Conservation (phyloP, 106 monocot genomes). For the Apostasia ramifera region DNA sequence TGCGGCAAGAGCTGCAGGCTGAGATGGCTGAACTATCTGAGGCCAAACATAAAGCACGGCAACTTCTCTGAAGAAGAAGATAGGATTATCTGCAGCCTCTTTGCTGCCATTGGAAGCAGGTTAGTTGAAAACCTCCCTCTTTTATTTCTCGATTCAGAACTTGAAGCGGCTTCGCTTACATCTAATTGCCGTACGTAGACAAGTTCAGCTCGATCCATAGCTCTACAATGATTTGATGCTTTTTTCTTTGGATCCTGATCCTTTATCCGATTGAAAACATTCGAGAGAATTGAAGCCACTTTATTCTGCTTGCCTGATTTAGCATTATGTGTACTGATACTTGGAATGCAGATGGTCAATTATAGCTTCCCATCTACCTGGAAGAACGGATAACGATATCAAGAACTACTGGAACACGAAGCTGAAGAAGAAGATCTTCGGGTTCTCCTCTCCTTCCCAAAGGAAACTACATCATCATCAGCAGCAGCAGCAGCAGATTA, state of each 20-base stretch:
- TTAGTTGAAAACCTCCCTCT: neutral
- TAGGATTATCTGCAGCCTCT: slow-evolving; percentile 33
- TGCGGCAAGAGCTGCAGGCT: slow-evolving; percentile 76
- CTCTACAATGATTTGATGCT: neutral
- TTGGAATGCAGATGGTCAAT: slow-evolving; percentile 27
- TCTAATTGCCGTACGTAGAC: neutral
- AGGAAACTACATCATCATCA: slow-evolving; percentile 12
- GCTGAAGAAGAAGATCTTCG: slow-evolving; percentile 42
- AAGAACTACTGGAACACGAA: slow-evolving; percentile 54
- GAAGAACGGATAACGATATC: slow-evolving; percentile 38
- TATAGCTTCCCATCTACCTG: slow-evolving; percentile 33
- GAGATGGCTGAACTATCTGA: slow-evolving; percentile 46
- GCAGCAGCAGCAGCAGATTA: slow-evolving; percentile 5
- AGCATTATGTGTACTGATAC: neutral
- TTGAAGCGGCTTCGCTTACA: neutral
- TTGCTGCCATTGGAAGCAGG: slow-evolving; percentile 42
- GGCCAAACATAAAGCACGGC: slow-evolving; percentile 45
- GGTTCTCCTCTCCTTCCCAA: slow-evolving; percentile 6
- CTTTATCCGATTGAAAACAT: neutral
- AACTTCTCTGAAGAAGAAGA: slow-evolving; percentile 38
- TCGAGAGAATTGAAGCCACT: neutral
- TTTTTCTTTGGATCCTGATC: no score
- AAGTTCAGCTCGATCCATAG: neutral
- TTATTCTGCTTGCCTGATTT: neutral
- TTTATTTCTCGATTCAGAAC: neutral